These are phyloP conservation scores for Quercus alba DNA, from an alignment of 306 rosid species.

Conservation along the genomic window DNA sequence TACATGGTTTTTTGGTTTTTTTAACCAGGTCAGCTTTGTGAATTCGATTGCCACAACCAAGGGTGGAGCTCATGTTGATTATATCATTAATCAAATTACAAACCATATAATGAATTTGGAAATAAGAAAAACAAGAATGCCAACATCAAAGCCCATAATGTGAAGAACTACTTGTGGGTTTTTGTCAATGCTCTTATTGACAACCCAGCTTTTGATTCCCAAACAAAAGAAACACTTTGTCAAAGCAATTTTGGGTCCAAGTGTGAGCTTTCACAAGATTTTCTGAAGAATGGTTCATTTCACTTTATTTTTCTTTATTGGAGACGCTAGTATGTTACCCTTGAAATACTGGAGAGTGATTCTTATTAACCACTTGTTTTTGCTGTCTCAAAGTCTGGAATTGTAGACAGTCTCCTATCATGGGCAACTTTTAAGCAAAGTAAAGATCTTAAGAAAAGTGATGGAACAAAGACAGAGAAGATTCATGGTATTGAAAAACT, in stretches of 20 bases:
- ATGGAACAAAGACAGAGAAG: too few relatives aligned
- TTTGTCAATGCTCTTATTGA: slow-evolving; percentile 92
- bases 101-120: slow-evolving; percentile 67
- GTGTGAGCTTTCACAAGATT: slow-evolving; percentile 73
- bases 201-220: slow-evolving; percentile 95
- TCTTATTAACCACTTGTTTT: not conserved
- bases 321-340: not conserved
- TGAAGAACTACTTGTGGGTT: slow-evolving; percentile 90
- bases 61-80: slow-evolving; percentile 96
- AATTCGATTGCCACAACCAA: slow-evolving; percentile 79
- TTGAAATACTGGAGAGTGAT: not conserved
- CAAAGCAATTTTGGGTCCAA: slow-evolving; percentile 81
- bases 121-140: slow-evolving; percentile 92
- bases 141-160: slow-evolving; percentile 84
- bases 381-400: slow-evolving; percentile 76
- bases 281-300: slow-evolving; percentile 69
- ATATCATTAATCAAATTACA: slow-evolving; percentile 75
- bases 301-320: not conserved
- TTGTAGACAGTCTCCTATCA: slow-evolving; percentile 82
- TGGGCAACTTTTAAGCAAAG: not conserved
- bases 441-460: too few relatives aligned
- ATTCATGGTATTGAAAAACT: too few relatives aligned
- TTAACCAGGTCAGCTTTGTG: slow-evolving; percentile 84
- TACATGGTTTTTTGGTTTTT: not conserved
- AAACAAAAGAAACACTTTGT: slow-evolving; percentile 84